Conservation (phyloP, 164 flowering plant genomes). For the Macadamia tetraphylla region DNA sequence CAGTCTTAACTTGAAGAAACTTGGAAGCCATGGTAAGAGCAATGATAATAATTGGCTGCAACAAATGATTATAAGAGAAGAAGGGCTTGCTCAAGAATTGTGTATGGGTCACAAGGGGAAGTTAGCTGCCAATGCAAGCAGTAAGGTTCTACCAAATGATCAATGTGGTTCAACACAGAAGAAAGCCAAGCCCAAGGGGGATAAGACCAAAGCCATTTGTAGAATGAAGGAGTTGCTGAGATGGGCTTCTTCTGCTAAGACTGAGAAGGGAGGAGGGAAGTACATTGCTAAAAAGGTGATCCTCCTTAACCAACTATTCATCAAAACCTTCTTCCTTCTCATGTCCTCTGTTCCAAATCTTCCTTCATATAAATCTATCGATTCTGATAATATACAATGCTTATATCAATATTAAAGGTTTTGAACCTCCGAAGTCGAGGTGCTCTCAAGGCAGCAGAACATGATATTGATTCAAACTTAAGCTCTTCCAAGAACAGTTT, state of each 20-base stretch:
- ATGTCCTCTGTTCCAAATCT: no score
- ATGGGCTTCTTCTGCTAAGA: slow-evolving; percentile 72
- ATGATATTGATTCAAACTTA: slow-evolving; percentile 42
- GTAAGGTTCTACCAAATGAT: slow-evolving; percentile 46
- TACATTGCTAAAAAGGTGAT: slow-evolving; percentile 60
- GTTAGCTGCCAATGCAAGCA: slow-evolving; percentile 27
- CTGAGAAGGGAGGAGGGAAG: slow-evolving; percentile 57
- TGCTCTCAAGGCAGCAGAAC: slow-evolving; percentile 29
- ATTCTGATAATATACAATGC: no score
- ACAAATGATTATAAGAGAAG: slow-evolving; percentile 33
- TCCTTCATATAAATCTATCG: no score
- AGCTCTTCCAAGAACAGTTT: slow-evolving; percentile 83
- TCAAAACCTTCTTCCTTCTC: no score
- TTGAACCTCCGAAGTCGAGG: slow-evolving; percentile 43
- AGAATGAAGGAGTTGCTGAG: slow-evolving; percentile 79
- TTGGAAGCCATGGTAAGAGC: slow-evolving; percentile 16
- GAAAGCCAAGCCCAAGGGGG: slow-evolving; percentile 31
- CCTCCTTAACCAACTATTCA: not conserved
- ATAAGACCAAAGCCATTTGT: slow-evolving; percentile 46
- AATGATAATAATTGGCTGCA: slow-evolving; percentile 5
- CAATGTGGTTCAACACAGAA: slow-evolving; percentile 16
- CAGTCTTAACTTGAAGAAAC: slow-evolving; percentile 34
- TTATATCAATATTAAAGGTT: slow-evolving; percentile 33
- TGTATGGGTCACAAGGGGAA: slow-evolving; percentile 25
- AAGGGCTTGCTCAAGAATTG: slow-evolving; percentile 20